These are phyloP conservation scores for Closterium sp. DNA, from an alignment of 139 green algal species.

Conservation along the genomic window DNA sequence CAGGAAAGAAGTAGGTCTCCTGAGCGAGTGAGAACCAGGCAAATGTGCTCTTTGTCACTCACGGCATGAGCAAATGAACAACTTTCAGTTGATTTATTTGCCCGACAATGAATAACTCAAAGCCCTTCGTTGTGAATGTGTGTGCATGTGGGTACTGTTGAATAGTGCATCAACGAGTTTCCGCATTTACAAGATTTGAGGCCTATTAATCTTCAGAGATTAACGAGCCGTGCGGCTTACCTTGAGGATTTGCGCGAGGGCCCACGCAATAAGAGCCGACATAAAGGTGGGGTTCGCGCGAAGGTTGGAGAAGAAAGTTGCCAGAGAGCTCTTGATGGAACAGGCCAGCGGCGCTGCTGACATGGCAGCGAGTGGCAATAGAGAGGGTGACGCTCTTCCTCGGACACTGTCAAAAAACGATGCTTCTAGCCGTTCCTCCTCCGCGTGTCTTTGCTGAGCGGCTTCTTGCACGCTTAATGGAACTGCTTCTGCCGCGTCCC, in stretches of 20 bases:
- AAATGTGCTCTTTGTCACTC: too few relatives aligned
- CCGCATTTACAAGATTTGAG: too few relatives aligned
- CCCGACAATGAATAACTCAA: too few relatives aligned
- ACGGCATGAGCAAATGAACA: too few relatives aligned
- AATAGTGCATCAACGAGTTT: not conserved
- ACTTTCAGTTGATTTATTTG: too few relatives aligned
- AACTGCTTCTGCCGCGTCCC: not conserved
- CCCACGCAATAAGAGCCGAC: conserved; percentile 47
- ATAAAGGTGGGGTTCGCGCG: conserved; percentile 45
- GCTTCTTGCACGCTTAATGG: not conserved
- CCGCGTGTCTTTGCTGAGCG: not conserved
- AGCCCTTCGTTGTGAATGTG: too few relatives aligned
- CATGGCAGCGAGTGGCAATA: not conserved
- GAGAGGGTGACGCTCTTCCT: not conserved
- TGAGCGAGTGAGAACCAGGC: too few relatives aligned
- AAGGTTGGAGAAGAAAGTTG: not conserved
- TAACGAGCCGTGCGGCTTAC: not conserved
- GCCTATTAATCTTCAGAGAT: too few relatives aligned
- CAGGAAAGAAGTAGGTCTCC: too few relatives aligned
- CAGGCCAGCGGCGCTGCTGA: not conserved
- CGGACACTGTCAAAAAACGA: not conserved
- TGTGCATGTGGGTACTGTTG: not conserved
- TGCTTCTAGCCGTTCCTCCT: not conserved
- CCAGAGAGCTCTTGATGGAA: not conserved
- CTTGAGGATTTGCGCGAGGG: conserved; percentile 42